Percentiles rank a stretch among this genome's conserved stretches.
phyloP scores from a whole-genome alignment of 768 basidiomycete species.

The Stropharia rugosoannulata region DNA sequence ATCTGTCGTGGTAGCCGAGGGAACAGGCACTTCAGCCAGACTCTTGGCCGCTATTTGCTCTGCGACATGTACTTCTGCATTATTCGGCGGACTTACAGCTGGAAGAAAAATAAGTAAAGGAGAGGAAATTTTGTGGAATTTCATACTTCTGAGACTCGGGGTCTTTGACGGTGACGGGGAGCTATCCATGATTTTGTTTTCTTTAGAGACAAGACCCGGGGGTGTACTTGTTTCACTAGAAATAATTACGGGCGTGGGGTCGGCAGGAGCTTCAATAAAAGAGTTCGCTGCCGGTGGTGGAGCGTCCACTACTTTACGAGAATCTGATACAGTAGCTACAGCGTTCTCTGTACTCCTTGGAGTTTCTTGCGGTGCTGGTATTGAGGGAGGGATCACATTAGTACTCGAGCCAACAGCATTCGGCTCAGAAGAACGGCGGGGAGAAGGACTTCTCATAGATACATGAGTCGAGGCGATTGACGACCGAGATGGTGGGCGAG shows the following conservation, averaged over 20 bases:
- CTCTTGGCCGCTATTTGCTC: too few relatives aligned
- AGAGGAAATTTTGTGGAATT: background rate
- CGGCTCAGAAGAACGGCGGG: constrained; percentile 10
- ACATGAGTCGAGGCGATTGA: constrained; percentile 54
- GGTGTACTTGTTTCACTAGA: background rate
- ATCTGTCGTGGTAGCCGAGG: too few relatives aligned
- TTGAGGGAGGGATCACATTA: background rate
- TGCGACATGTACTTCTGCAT: too few relatives aligned
- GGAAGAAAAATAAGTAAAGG: background rate
- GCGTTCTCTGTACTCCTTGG: background rate
- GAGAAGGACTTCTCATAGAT: constrained; percentile 32
- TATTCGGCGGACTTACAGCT: background rate
- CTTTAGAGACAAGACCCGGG: constrained; percentile 2
- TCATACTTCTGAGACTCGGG: constrained; percentile 11
- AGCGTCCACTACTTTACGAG: background rate
- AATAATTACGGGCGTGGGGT: background rate
- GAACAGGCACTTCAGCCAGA: too few relatives aligned
- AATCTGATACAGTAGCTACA: background rate
- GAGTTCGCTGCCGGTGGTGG: background rate
- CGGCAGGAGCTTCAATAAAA: background rate
- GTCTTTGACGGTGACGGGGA: constrained; percentile 2
- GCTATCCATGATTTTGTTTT: constrained; percentile 7
- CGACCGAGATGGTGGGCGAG: constrained; percentile 50
- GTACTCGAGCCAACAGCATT: background rate
- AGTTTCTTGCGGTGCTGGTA: constrained; percentile 2